A percentile compares a stretch with the other conserved stretches of the same genome.
These are phyloP conservation scores for Byssothecium circinans DNA, from an alignment of 2,329 filamentous ascomycete genomes.

Conservation along the genomic window DNA sequence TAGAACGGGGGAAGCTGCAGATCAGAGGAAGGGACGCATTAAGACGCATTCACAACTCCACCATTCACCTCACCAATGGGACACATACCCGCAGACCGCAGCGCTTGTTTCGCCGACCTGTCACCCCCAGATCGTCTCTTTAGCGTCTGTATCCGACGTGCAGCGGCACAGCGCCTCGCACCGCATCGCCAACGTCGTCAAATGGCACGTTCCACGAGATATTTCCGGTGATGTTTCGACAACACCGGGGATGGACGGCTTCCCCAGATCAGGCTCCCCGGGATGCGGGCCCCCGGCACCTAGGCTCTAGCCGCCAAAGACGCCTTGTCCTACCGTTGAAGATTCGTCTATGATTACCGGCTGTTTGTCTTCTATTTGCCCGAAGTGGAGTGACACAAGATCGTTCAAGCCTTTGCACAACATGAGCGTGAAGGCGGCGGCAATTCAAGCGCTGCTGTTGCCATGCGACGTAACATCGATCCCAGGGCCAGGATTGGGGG, in stretches of 20 bases:
- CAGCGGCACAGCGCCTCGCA: constrained; percentile 9
- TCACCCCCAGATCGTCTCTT: constrained; percentile 1
- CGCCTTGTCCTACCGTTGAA: constrained; percentile 16
- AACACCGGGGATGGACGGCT: constrained; percentile 19
- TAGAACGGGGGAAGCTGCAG: constrained; percentile 2
- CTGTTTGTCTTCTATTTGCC: constrained; percentile 25
- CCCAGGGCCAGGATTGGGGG: constrained; percentile 19
- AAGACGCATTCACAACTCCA: not conserved
- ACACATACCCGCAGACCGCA: constrained; percentile 1
- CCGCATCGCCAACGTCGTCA: constrained; percentile 5
- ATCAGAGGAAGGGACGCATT: constrained; percentile 2
- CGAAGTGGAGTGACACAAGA: not conserved
- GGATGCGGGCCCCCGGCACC: constrained; percentile 19
- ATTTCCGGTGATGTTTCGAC: constrained; percentile 17
- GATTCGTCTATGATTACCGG: constrained; percentile 11
- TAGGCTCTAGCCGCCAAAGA: constrained; percentile 10
- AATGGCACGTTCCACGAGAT: constrained; percentile 14
- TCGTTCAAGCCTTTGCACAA: constrained; percentile 23
- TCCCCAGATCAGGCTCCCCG: constrained; percentile 26
- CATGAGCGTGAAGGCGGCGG: constrained; percentile 16
- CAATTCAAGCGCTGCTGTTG: constrained; percentile 11
- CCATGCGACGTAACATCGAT: constrained; percentile 20
- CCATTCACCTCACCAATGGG: constrained; percentile 7
- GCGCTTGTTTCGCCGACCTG: constrained; percentile 3
- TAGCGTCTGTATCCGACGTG: constrained; percentile 5